phyloP scores from a whole-genome alignment of 2,329 filamentous ascomycete species.

The Amauroascus niger region DNA sequence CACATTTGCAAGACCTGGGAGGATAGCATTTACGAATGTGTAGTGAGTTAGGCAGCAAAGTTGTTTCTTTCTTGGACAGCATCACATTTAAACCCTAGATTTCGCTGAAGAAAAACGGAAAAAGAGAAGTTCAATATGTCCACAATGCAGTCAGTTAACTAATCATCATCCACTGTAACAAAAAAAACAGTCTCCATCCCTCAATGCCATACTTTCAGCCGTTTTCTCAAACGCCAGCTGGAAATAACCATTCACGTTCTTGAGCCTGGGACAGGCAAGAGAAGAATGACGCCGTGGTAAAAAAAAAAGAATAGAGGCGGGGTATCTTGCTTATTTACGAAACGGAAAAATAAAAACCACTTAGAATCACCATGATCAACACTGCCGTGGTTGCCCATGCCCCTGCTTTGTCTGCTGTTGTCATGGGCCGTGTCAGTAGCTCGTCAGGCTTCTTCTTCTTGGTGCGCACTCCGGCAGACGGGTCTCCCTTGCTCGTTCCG shows the following conservation, averaged over 20 bases:
- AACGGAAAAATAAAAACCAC: not conserved
- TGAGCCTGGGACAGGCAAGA: not conserved
- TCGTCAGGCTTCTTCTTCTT: conserved; percentile 6
- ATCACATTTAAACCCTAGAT: not conserved
- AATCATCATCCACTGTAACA: not conserved
- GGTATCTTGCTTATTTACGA: not conserved
- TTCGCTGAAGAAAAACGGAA: no score
- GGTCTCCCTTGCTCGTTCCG: conserved; percentile 42
- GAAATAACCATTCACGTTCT: not conserved
- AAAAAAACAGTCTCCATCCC: not conserved
- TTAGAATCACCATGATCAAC: not conserved
- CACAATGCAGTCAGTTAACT: no score
- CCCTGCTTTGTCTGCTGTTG: conserved; percentile 31
- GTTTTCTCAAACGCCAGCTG: not conserved
- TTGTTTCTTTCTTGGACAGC: not conserved
- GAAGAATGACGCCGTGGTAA: no score
- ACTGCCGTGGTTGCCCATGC: conserved; percentile 31
- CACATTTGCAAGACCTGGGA: no score
- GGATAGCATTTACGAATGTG: no score
- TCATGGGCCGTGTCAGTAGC: conserved; percentile 16
- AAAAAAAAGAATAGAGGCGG: no score
- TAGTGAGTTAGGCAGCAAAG: no score
- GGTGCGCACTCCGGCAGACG: conserved; percentile 27
- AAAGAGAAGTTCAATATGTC: no score
- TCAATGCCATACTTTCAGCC: not conserved